A percentile compares a stretch with the other conserved stretches of the same genome.
These are phyloP conservation scores for Scytalidium sp. DNA, from an alignment of 2,329 filamentous ascomycete species.

Conservation along the genomic window DNA sequence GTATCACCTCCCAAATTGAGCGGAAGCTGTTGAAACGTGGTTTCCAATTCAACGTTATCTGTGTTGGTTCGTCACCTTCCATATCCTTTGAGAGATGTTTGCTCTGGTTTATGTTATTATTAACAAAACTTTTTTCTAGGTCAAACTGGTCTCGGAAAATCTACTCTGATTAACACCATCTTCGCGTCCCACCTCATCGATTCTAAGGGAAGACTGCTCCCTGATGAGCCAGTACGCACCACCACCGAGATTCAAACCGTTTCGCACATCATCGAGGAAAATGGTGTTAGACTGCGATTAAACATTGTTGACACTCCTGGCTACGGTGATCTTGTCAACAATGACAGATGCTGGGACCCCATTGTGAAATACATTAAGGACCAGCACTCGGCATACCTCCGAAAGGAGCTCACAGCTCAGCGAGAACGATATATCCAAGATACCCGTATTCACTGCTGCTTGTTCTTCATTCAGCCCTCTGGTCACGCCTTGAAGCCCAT, in stretches of 20 bases:
- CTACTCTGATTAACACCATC: conserved; percentile 99
- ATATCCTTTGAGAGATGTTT: neutral
- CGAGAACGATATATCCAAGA: conserved; percentile 99
- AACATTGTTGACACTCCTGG: conserved; percentile 99
- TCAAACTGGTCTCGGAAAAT: conserved; percentile 98
- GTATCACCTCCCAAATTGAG: conserved; percentile 99
- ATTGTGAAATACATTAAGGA: conserved; percentile 99
- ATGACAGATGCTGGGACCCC: conserved; percentile 99
- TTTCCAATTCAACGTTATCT: conserved; percentile 99
- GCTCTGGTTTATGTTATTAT: conserved; percentile 5
- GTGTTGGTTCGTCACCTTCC: conserved; percentile 75
- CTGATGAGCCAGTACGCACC: conserved; percentile 88
- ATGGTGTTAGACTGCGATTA: conserved; percentile 91
- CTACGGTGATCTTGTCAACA: conserved; percentile 98
- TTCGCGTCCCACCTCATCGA: conserved; percentile 99
- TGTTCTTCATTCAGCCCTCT: conserved; percentile 99
- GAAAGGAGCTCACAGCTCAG: conserved; percentile 98
- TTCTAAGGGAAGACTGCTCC: conserved; percentile 91
- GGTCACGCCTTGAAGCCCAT: conserved; percentile 98
- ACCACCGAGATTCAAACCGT: conserved; percentile 98
- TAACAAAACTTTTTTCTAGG: conserved; percentile 51
- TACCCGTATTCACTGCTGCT: conserved; percentile 97
- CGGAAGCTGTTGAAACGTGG: conserved; percentile 99
- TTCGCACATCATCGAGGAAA: conserved; percentile 99
- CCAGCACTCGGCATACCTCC: conserved; percentile 97